Base-by-base conservation (phyloP, 768 basidiomycete genomes). In the Boletus tomentosulus region DNA sequence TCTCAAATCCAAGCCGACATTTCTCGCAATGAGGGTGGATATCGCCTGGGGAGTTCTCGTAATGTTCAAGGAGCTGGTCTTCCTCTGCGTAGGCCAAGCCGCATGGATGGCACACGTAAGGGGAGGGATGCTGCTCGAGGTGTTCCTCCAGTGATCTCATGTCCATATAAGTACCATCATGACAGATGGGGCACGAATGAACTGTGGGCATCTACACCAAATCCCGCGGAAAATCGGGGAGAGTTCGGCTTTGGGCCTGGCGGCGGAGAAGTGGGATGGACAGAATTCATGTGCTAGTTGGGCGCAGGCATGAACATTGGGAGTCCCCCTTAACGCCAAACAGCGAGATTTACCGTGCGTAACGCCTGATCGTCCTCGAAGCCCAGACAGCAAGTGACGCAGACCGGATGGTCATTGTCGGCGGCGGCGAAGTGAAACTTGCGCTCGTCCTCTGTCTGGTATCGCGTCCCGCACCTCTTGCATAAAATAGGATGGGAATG, bases 51-150 rank as follows among this genome's bases (percentile, higher is more conserved):
- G 76, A 73, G 6, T 71, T 63, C 46, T 56, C 65, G 58, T 77
- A 78, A 54, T 80, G 79, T 5, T 60, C 58, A 19, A 66, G 58
- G 3, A 79, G 66, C 3, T 69, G 67, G 12, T 74, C 74, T 48
- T 75, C 69, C 35, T 70, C 62, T 3, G 54, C 30, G 43, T 60
- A 70, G 1, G 61, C 65, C 41, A 61, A 47, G 28, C 59, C 59
- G 12, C 68, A 71, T 12, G 55, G n/a, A 22, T 28, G 46, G 48
- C 68, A 70, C 10, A 51, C 53, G 38, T 68, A 68, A 34, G 66
- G 64, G 12, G 50, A 53, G 15, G 60, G 64, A 50, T 71, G 68
- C 11, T 68, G 58, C 5, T 62, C 70, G 11, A 71, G 59, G 31
- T 70, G 68, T 19, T 66, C 57, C 22, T 70, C 65, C 34, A 70